Evolutionary conservation across 768 basidiomycete species (phyloP).

Genomic region (Amanita pallidorosea): DNA sequence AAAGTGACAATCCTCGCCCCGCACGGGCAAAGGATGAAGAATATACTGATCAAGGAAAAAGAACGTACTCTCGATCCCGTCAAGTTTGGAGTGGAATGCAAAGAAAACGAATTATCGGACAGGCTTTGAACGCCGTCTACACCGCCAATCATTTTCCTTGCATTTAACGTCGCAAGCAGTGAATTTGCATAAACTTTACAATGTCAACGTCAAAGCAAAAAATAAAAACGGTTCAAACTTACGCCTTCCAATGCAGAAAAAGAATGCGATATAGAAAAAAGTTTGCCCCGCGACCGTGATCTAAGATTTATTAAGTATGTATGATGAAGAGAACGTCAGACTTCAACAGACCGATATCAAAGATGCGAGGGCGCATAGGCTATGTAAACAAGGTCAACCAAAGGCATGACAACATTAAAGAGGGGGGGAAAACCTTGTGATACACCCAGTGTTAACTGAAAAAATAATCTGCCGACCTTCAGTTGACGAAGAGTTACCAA

Average conservation of each 20-base stretch:
- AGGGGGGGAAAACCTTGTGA: constrained; percentile 22
- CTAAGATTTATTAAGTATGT: constrained; percentile 16
- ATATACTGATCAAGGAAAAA: not conserved
- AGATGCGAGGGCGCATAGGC: constrained; percentile 44
- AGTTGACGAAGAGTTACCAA: not conserved
- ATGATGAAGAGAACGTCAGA: not conserved
- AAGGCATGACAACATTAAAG: not conserved
- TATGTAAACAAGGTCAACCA: constrained; percentile 9
- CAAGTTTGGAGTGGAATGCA: constrained; percentile 27
- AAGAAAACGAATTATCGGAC: constrained; percentile 30
- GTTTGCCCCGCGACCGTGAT: constrained; percentile 35
- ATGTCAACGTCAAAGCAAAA: constrained; percentile 2
- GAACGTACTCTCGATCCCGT: constrained; percentile 20
- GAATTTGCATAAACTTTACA: constrained; percentile 47
- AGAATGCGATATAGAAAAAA: constrained; percentile 50
- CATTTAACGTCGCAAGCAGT: constrained; percentile 50
- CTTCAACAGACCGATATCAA: constrained; percentile 32
- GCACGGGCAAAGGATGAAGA: constrained; percentile 3
- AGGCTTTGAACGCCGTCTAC: constrained; percentile 28
- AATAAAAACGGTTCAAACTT: constrained; percentile 11
- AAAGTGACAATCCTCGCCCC: not conserved
- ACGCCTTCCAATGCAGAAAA: constrained; percentile 50
- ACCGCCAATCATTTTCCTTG: constrained; percentile 35
- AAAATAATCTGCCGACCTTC: constrained; percentile 25
- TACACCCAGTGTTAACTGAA: constrained; percentile 28